Conservation (phyloP, 23 red algal genomes). For the Gracilaria gracilis region DNA sequence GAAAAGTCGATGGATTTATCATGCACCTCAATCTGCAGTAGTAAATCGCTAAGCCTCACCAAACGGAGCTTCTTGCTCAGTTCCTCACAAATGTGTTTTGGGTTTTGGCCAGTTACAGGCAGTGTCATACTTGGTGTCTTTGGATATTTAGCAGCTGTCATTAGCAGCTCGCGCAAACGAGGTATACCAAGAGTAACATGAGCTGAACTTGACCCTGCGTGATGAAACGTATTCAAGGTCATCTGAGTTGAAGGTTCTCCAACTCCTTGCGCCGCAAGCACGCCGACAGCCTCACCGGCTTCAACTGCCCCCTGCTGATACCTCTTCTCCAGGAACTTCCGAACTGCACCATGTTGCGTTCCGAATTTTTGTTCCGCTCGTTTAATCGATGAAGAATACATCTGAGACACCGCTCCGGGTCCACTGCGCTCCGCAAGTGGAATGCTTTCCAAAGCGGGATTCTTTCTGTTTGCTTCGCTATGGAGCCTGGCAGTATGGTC, state of each 20-base stretch:
- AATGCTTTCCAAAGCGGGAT: slow-evolving; percentile 43
- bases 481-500: not conserved
- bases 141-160: slow-evolving; percentile 84
- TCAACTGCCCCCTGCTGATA: slow-evolving; percentile 68
- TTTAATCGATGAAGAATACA: slow-evolving; percentile 42
- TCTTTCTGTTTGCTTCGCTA: not conserved
- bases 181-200: slow-evolving; percentile 97
- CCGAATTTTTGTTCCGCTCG: not conserved
- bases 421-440: slow-evolving; percentile 47
- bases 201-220: slow-evolving; percentile 90
- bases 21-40: slow-evolving; percentile 48
- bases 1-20: slow-evolving; percentile 34
- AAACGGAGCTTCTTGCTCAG: slow-evolving; percentile 20
- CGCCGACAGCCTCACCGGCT: slow-evolving; percentile 92
- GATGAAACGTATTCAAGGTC: slow-evolving; percentile 99
- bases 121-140: slow-evolving; percentile 94
- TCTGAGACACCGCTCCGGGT: slow-evolving; percentile 50
- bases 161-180: slow-evolving; percentile 95
- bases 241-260: slow-evolving; percentile 99
- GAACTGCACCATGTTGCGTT: not conserved
- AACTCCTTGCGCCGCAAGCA: slow-evolving; percentile 93
- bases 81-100: slow-evolving; percentile 6
- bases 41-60: slow-evolving; percentile 42
- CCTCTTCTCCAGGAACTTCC: slow-evolving; percentile 57
- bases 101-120: slow-evolving; percentile 44